Evolutionary conservation across 1,139 yeast species (phyloP).

Genomic region (Taphrina flavorubra): DNA sequence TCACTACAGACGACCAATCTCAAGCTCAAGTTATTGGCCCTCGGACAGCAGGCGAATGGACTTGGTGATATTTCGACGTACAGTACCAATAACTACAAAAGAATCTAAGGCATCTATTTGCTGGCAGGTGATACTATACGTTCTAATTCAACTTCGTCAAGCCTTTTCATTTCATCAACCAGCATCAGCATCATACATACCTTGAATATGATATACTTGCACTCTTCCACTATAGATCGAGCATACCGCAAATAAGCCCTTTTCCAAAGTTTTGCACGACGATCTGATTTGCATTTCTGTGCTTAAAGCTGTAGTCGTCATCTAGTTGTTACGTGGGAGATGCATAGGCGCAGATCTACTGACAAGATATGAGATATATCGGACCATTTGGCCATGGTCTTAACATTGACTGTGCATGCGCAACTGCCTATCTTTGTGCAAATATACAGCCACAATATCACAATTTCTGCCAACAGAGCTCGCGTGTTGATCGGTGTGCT

Average conservation of each 20-base stretch:
- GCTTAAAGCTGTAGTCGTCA: no score
- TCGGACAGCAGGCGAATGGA: conserved; percentile 9
- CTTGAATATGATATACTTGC: no score
- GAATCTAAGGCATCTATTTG: neutral
- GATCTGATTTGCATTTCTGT: no score
- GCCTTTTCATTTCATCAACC: no score
- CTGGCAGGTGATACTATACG: no score
- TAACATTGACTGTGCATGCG: neutral
- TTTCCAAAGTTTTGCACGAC: no score
- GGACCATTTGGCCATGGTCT: neutral
- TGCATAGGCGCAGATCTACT: no score
- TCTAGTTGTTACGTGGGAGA: no score
- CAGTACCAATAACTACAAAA: neutral
- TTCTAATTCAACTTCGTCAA: no score
- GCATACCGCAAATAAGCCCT: no score
- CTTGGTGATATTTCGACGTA: conserved; percentile 30
- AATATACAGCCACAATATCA: neutral
- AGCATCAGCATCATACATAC: no score
- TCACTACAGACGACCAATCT: neutral
- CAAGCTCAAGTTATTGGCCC: conserved; percentile 15
- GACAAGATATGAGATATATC: neutral
- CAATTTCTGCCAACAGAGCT: neutral
- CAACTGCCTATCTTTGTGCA: neutral
- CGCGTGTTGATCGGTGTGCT: neutral
- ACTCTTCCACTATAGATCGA: no score